Conservation (phyloP, 352 stramenopile species). For the Lagenidium sp. region DNA sequence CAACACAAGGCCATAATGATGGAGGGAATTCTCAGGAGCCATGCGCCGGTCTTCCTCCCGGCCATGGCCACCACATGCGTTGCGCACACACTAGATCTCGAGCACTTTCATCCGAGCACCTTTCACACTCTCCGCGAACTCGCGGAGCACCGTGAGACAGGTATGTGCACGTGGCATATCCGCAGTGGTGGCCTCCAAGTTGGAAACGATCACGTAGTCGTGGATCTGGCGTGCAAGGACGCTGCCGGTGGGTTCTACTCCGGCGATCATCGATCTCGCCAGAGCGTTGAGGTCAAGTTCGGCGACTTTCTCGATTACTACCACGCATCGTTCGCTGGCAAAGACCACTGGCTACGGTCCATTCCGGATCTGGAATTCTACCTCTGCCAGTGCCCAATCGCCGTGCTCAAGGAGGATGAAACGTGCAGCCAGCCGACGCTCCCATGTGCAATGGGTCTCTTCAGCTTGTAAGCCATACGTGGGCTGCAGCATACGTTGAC, state of each 20-base stretch:
- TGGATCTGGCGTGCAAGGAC: conserved; percentile 74
- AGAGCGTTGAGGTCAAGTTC: conserved; percentile 74
- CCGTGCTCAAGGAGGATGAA: conserved; percentile 32
- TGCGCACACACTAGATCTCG: background rate
- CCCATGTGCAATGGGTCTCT: conserved; percentile 42
- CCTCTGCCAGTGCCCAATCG: conserved; percentile 73
- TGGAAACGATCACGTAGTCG: conserved; percentile 22
- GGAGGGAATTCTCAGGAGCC: background rate
- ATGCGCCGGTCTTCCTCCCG: conserved; percentile 4
- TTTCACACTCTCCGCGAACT: background rate
- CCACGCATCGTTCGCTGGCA: conserved; percentile 22
- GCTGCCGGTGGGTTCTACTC: conserved; percentile 31
- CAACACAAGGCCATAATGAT: background rate
- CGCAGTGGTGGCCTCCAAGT: too few relatives aligned
- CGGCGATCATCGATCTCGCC: conserved; percentile 40
- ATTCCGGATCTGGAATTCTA: conserved; percentile 78
- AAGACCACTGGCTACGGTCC: conserved; percentile 55
- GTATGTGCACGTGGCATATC: conserved; percentile 7
- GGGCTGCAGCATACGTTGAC: too few relatives aligned
- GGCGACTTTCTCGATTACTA: conserved; percentile 78
- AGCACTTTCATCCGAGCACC: background rate
- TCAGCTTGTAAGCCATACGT: conserved; percentile 43
- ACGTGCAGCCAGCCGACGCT: conserved; percentile 31
- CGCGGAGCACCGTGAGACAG: conserved; percentile 9
- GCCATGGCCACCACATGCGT: conserved; percentile 9